Conservation (phyloP, 1,139 yeast species). For the Sugiyamaella pinicola region DNA sequence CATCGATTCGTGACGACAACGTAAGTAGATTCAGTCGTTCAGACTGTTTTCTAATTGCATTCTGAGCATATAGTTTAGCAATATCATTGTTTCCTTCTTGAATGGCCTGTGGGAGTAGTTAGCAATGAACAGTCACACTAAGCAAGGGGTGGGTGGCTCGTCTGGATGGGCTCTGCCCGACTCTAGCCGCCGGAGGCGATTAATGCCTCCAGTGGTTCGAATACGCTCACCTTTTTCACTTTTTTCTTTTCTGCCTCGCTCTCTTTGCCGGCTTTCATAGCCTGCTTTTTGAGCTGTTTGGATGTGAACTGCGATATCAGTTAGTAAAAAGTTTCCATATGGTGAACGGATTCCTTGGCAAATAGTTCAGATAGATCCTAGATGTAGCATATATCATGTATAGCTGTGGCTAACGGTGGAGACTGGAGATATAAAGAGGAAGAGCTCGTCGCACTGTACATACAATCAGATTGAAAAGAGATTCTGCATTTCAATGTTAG, state of each 20-base stretch:
- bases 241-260: conserved; percentile 85
- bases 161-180: no score
- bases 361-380: no score
- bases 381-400: no score
- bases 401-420: no score
- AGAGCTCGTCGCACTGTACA: not conserved
- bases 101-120: conserved; percentile 53
- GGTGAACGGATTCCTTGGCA: no score
- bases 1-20: conserved; percentile 87
- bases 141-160: not conserved
- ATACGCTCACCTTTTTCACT: conserved; percentile 69
- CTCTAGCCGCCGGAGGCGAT: no score
- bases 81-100: conserved; percentile 87
- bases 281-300: conserved; percentile 87
- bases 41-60: conserved; percentile 88
- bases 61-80: conserved; percentile 92
- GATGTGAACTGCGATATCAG: conserved; percentile 67
- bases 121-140: not conserved
- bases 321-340: no score
- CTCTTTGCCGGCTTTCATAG: conserved; percentile 87
- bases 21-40: conserved; percentile 82
- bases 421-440: not conserved
- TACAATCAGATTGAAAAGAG: conserved; percentile 25
- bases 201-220: no score
- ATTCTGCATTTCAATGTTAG: not conserved